Evolutionary conservation across 441 rosid genomes (phyloP).

Genomic region (Corymbia calophylla): DNA sequence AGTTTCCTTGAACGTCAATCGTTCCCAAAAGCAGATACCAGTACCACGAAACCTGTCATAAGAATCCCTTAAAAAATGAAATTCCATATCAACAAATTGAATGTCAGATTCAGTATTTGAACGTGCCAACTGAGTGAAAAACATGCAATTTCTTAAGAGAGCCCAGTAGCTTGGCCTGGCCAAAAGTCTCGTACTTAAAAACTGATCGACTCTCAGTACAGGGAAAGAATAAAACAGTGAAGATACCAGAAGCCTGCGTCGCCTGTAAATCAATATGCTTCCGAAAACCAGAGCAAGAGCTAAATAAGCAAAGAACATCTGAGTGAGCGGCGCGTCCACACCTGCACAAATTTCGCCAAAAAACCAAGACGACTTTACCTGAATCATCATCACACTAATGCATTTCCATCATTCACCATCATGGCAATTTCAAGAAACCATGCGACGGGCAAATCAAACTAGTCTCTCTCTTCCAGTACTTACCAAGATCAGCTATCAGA

Average conservation of each 20-base stretch:
- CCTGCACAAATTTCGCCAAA: not conserved
- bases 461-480: not conserved
- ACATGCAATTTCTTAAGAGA: not conserved
- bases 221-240: not conserved
- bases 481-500: not conserved
- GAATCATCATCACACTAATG: not conserved
- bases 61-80: not conserved
- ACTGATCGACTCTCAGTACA: not conserved
- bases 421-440: not conserved
- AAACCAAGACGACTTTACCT: not conserved
- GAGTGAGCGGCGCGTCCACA: not conserved
- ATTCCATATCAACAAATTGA: not conserved
- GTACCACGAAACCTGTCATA: not conserved
- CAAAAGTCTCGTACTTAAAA: not conserved
- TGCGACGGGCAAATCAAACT: not conserved
- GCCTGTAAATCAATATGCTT: not conserved
- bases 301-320: not conserved
- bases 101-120: not conserved
- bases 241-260: not conserved
- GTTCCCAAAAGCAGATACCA: conserved; percentile 58
- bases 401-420: not conserved
- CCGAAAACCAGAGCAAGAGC: not conserved
- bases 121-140: not conserved
- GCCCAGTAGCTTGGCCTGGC: not conserved
- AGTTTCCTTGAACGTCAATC: conserved; percentile 53